Conservation (phyloP, 2,329 filamentous ascomycete species). For the Ceratocystis cubensis region DNA sequence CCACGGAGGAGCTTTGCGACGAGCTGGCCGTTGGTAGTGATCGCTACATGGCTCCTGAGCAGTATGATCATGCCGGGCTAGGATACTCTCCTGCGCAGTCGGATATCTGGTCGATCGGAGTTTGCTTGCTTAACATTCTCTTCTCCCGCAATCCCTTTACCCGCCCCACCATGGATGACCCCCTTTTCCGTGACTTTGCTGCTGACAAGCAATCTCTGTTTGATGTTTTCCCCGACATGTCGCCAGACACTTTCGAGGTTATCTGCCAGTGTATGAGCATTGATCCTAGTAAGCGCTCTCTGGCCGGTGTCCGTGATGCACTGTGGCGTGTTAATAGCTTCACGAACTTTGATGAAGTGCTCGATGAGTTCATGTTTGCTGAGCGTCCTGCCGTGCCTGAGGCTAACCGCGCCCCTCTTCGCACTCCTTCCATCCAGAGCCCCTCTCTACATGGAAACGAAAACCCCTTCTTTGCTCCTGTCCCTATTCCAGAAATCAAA, state of each 20-base stretch:
- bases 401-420: conserved; percentile 85
- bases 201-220: conserved; percentile 92
- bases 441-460: conserved; percentile 38
- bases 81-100: conserved; percentile 90
- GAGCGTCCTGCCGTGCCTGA: conserved; percentile 66
- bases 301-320: conserved; percentile 63
- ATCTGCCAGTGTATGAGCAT: conserved; percentile 81
- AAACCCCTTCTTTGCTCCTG: conserved; percentile 19
- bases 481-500: conserved; percentile 4
- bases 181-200: conserved; percentile 84
- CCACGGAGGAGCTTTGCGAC: conserved; percentile 76
- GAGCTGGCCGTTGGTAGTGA: conserved; percentile 94
- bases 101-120: conserved; percentile 93
- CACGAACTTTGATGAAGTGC: conserved; percentile 79
- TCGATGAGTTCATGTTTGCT: conserved; percentile 74
- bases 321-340: conserved; percentile 75
- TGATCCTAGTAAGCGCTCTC: conserved; percentile 77
- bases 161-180: conserved; percentile 77
- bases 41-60: conserved; percentile 97
- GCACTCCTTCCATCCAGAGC: conserved; percentile 87
- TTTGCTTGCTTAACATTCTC: conserved; percentile 89
- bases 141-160: conserved; percentile 96
- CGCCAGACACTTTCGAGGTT: conserved; percentile 92
- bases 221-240: conserved; percentile 97
- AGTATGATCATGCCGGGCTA: conserved; percentile 76